A percentile compares a stretch with the other conserved stretches of the same genome.
Evolutionary conservation across 208 protist genomes (phyloP).

Genomic region (Crithidia mellificae): DNA sequence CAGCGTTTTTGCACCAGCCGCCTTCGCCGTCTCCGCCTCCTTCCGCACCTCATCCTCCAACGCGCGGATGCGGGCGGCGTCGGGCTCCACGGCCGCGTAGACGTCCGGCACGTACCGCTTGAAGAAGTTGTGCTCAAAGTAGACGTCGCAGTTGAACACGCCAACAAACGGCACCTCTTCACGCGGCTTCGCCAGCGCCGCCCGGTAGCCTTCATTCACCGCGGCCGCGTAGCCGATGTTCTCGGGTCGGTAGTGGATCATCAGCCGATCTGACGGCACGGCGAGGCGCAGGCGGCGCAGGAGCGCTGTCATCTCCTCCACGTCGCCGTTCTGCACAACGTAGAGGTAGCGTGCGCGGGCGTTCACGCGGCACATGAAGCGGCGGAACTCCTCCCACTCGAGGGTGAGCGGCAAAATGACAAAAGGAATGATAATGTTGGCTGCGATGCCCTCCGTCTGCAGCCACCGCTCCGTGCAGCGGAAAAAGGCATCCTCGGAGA

Average conservation of each 20-base stretch:
- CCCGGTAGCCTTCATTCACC: constrained; percentile 22
- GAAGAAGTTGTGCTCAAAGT: constrained; percentile 19
- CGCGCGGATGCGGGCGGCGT: constrained; percentile 17
- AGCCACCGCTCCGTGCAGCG: constrained; percentile 20
- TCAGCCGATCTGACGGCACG: constrained; percentile 9
- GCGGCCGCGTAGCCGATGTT: constrained; percentile 30
- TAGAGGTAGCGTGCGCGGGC: constrained; percentile 16
- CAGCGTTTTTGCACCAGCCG: constrained; percentile 3
- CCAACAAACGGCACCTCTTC: constrained; percentile 23
- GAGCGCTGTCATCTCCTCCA: constrained; percentile 11
- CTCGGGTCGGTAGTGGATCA: constrained; percentile 1
- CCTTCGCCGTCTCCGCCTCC: constrained; percentile 11
- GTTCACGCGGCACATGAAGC: constrained; percentile 30
- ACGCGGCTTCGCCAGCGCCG: constrained; percentile 20
- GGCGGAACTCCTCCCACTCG: constrained; percentile 14
- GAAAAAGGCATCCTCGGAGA: constrained; percentile 12
- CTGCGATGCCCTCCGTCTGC: constrained; percentile 9
- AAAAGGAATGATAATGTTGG: constrained; percentile 19
- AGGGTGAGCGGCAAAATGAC: constrained; percentile 14
- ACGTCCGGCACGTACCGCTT: constrained; percentile 16
- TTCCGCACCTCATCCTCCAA: constrained; percentile 17
- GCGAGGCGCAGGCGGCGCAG: constrained; percentile 8
- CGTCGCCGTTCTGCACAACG: constrained; percentile 25
- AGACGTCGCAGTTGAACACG: constrained; percentile 30
- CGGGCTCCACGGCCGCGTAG: constrained; percentile 11